Evolutionary conservation across 768 basidiomycete species (phyloP).

Genomic region (Trametes villosa): DNA sequence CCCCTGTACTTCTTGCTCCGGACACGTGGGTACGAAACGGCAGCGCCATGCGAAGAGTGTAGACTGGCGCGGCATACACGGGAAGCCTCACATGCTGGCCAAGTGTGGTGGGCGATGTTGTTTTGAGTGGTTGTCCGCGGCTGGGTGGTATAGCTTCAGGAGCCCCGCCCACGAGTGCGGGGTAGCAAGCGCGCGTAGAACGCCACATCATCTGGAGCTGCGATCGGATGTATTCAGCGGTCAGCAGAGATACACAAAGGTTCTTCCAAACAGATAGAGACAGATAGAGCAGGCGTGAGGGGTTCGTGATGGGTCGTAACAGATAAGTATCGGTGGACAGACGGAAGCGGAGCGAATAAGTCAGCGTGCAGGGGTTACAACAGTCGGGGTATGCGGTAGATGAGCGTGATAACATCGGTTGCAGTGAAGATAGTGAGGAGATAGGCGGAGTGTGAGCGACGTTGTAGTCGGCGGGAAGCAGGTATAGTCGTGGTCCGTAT

Average conservation of each 20-base stretch:
- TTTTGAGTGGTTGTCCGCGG: no score
- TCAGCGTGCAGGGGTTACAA: slow-evolving; percentile 13
- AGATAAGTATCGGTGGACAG: slow-evolving; percentile 12
- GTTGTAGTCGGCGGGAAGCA: neutral
- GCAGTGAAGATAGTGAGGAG: neutral
- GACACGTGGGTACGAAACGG: slow-evolving; percentile 4
- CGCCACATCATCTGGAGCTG: neutral
- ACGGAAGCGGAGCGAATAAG: slow-evolving; percentile 13
- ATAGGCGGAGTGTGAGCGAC: neutral
- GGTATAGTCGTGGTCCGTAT: neutral
- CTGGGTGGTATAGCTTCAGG: no score
- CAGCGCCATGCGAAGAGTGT: neutral
- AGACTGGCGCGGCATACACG: slow-evolving; percentile 3
- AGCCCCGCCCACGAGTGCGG: no score
- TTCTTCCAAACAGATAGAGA: neutral
- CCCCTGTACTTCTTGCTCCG: neutral
- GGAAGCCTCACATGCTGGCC: neutral
- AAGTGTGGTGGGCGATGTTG: no score
- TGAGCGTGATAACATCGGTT: neutral
- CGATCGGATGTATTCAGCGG: no score
- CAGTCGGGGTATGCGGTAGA: neutral
- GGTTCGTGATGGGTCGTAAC: slow-evolving; percentile 23
- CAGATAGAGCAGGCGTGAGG: neutral
- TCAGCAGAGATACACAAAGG: neutral
- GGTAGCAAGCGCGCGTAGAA: no score